A percentile compares a stretch with the other conserved stretches of the same genome.
Evolutionary conservation across 805 yeast genomes (phyloP).

Genomic region (Debaryomyces tyrocola): DNA sequence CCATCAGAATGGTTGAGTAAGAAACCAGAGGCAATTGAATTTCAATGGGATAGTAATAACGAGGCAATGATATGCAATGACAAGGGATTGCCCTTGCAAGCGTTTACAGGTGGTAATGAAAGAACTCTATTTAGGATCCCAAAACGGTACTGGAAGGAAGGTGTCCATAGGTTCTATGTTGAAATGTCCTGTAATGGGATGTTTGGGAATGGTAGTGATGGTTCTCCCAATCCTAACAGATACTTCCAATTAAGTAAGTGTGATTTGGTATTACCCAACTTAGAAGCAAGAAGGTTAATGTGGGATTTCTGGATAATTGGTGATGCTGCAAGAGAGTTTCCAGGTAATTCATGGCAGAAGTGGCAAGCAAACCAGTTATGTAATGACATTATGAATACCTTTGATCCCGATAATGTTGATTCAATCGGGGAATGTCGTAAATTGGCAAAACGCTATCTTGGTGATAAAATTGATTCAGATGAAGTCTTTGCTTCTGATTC

Average conservation of each 20-base stretch:
- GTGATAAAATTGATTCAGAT: slow-evolving; percentile 61
- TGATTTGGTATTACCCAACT: slow-evolving; percentile 78
- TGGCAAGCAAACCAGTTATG: slow-evolving; percentile 79
- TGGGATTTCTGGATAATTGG: slow-evolving; percentile 86
- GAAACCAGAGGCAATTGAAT: slow-evolving; percentile 51
- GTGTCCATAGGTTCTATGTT: slow-evolving; percentile 67
- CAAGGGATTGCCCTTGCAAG: slow-evolving; percentile 71
- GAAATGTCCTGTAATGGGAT: slow-evolving; percentile 94
- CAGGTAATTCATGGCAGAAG: slow-evolving; percentile 75
- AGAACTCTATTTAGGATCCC: slow-evolving; percentile 76
- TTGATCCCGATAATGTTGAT: slow-evolving; percentile 66
- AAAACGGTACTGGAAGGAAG: slow-evolving; percentile 46
- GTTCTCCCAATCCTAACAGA: slow-evolving; percentile 67
- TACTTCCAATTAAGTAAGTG: slow-evolving; percentile 67
- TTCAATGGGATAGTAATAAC: slow-evolving; percentile 83
- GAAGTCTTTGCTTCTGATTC: slow-evolving; percentile 55
- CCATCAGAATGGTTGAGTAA: slow-evolving; percentile 58
- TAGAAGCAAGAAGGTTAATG: slow-evolving; percentile 73
- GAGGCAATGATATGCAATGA: slow-evolving; percentile 80
- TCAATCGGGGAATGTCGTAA: slow-evolving; percentile 64
- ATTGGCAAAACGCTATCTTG: slow-evolving; percentile 64
- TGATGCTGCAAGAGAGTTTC: slow-evolving; percentile 88
- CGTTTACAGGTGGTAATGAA: slow-evolving; percentile 84
- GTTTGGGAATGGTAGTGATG: slow-evolving; percentile 70
- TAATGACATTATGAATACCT: slow-evolving; percentile 78